Percentiles rank a stretch among this genome's conserved stretches.
phyloP scores from a whole-genome alignment of 805 yeast species.

The Metschnikowia matae region DNA sequence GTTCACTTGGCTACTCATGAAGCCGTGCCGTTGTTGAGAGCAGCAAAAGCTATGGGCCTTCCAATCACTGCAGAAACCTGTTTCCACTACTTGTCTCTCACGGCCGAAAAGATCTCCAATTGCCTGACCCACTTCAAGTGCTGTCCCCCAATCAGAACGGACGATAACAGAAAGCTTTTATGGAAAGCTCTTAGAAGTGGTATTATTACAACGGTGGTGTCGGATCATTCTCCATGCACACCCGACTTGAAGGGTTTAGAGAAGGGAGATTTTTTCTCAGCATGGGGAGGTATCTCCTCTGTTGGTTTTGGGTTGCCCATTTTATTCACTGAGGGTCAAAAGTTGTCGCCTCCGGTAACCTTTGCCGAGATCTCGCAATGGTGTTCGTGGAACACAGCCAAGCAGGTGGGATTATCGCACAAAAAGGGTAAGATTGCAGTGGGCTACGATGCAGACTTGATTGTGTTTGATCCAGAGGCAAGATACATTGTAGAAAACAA shows the following conservation, averaged over 20 bases:
- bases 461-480: slow-evolving; percentile 67
- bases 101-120: slow-evolving; percentile 73
- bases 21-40: slow-evolving; percentile 67
- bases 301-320: slow-evolving; percentile 89
- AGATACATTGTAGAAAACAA: slow-evolving; percentile 49
- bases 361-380: slow-evolving; percentile 66
- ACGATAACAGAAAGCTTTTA: slow-evolving; percentile 61
- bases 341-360: slow-evolving; percentile 47
- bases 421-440: slow-evolving; percentile 66
- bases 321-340: slow-evolving; percentile 67
- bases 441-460: slow-evolving; percentile 88
- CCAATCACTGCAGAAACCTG: slow-evolving; percentile 89
- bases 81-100: slow-evolving; percentile 80
- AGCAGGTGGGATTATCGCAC: slow-evolving; percentile 73
- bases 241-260: slow-evolving; percentile 81
- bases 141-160: slow-evolving; percentile 89
- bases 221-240: slow-evolving; percentile 95
- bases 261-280: slow-evolving; percentile 81
- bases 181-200: slow-evolving; percentile 75
- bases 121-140: slow-evolving; percentile 85
- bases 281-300: slow-evolving; percentile 96
- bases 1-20: slow-evolving; percentile 87
- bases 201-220: slow-evolving; percentile 77
- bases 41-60: slow-evolving; percentile 56
- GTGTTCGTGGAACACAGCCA: slow-evolving; percentile 82